Base-by-base conservation (phyloP, 1,139 yeast species). In the Candida sp. region DNA sequence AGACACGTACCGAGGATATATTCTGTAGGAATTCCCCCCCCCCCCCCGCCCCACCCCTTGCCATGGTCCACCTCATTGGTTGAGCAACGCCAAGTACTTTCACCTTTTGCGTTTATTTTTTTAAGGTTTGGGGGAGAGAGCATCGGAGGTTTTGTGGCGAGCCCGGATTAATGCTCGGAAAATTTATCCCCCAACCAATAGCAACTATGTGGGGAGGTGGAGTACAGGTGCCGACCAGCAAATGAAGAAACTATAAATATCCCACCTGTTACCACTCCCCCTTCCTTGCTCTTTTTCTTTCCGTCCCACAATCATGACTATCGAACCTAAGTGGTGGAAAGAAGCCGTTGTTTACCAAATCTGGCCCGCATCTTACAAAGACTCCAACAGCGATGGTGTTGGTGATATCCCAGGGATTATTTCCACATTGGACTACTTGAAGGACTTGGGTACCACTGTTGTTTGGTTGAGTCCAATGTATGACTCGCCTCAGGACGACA, bases 301-400 rank as follows among this genome's bases (percentile, higher is more conserved):
- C 3, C 4, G 3, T 11, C n/a, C 9, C 25, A 11, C n/a, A 7
- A 49, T 47, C 11, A 37, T 49, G 47, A 44, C 44, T 17, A 44
- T 12, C 5, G 41, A 44, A 28, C 30, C 8, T 7, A 44, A 28
- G 33, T 82, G 86, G 86, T 82, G 86, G 86, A 81, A 81, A 67
- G 80, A 80, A 54, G 79, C 83, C 46, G 67, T 77, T 11, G 73
- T 81, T 25, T 82, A 82, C 63, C 86, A 82, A 62, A 77, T 82
- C 54, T 82, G 83, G 77, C 86, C 86, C 1, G 83, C 85, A 9
- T 77, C 84, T 28, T 82, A 73, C 66, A 80, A 79, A 56, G 86
- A 82, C 62, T 74, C 84, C 49, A 80, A 83, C 58, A 80, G 80
- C 26, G 86, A 82, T 60, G 86, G 86, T 42, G 59, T 79, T 49